phyloP scores from a whole-genome alignment of 352 stramenopile genomes.

The Globisporangium emineosum region DNA sequence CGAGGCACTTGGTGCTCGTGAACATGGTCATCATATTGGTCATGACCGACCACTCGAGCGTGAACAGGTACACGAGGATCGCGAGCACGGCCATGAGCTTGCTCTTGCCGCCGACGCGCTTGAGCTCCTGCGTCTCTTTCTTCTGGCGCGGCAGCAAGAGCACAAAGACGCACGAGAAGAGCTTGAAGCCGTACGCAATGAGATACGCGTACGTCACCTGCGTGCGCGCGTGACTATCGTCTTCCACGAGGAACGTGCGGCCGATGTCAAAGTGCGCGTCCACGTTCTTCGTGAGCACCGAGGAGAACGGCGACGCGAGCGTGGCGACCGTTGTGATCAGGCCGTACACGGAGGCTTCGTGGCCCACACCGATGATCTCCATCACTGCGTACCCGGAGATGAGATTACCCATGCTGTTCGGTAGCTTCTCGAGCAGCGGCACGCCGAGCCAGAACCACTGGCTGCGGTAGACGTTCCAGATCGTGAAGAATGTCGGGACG shows the following conservation, averaged over 20 bases:
- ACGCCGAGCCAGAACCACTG: slow-evolving; percentile 23
- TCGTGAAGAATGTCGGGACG: slow-evolving; percentile 17
- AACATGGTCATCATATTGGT: slow-evolving; percentile 35
- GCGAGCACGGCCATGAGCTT: slow-evolving; percentile 15
- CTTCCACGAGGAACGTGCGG: slow-evolving; percentile 16
- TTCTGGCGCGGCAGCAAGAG: slow-evolving; percentile 26
- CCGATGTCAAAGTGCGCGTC: slow-evolving; percentile 19
- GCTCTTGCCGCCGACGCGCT: slow-evolving; percentile 16
- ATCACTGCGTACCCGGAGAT: slow-evolving; percentile 21
- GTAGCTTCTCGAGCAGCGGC: slow-evolving; percentile 21
- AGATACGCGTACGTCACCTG: slow-evolving; percentile 26
- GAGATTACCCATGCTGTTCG: slow-evolving; percentile 20
- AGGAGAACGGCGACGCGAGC: slow-evolving; percentile 21
- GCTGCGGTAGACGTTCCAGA: slow-evolving; percentile 22
- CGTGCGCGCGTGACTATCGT: slow-evolving; percentile 18
- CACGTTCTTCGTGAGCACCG: slow-evolving; percentile 17
- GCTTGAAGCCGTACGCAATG: slow-evolving; percentile 23
- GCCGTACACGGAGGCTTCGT: slow-evolving; percentile 26
- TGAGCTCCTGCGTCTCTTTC: slow-evolving; percentile 19
- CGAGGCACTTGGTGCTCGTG: slow-evolving; percentile 24
- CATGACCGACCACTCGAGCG: slow-evolving; percentile 32
- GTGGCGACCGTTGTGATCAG: slow-evolving; percentile 23
- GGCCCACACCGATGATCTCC: slow-evolving; percentile 20
- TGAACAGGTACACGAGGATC: slow-evolving; percentile 15
- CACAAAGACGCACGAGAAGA: slow-evolving; percentile 21